phyloP scores from a whole-genome alignment of 2,329 filamentous ascomycete species.

The Sclerotinia glacialis region DNA sequence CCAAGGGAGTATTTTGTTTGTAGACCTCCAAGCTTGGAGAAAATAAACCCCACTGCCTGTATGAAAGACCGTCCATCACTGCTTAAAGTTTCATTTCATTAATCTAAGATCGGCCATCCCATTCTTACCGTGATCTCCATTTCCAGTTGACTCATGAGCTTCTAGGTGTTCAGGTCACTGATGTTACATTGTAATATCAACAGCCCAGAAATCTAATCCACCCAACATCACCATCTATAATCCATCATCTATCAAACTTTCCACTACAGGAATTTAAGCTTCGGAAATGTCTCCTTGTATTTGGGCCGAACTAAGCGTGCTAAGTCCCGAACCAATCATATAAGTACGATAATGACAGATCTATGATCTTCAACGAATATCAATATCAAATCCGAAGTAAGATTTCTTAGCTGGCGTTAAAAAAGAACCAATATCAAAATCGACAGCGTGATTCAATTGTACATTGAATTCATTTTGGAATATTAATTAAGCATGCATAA shows the following conservation, averaged over 20 bases:
- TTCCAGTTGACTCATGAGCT: no score
- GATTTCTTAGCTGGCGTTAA: neutral
- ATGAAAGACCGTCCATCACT: no score
- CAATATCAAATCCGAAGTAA: slow-evolving; percentile 1
- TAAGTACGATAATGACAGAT: neutral
- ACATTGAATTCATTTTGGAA: neutral
- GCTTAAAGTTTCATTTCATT: no score
- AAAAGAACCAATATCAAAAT: neutral
- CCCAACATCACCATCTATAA: neutral
- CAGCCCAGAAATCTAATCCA: neutral
- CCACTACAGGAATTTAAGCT: neutral
- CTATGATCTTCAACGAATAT: neutral
- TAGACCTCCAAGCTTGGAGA: no score
- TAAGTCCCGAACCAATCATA: slow-evolving; percentile 5
- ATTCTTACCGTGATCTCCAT: no score
- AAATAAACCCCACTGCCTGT: no score
- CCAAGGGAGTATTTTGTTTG: no score
- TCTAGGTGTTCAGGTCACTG: no score
- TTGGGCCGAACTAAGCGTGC: neutral
- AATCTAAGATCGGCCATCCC: no score
- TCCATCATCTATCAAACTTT: neutral
- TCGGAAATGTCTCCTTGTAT: slow-evolving; percentile 2
- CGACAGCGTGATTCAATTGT: neutral
- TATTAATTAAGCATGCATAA: no score
- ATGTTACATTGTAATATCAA: no score